Conservation (phyloP, 164 flowering plant species). For the Magnolia officinalis region DNA sequence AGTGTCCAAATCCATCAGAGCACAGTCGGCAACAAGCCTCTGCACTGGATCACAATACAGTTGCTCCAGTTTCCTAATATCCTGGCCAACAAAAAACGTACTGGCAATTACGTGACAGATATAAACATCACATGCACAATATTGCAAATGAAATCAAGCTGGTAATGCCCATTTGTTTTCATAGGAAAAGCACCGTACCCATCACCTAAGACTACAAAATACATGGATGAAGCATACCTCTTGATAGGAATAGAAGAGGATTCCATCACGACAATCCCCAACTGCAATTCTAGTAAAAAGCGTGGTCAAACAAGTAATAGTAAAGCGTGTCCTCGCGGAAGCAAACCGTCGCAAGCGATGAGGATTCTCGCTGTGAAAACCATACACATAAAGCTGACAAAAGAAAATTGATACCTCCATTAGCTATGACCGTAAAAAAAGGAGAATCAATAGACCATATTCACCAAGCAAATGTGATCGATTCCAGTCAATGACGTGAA, state of each 20-base stretch:
- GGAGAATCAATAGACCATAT: background rate
- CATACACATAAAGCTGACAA: slow-evolving; percentile 78
- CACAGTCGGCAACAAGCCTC: slow-evolving; percentile 89
- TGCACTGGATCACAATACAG: slow-evolving; percentile 79
- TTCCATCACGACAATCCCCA: slow-evolving; percentile 98
- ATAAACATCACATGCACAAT: background rate
- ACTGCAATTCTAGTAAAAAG: slow-evolving; percentile 81
- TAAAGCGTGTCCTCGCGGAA: slow-evolving; percentile 71
- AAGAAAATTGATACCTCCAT: slow-evolving; percentile 8
- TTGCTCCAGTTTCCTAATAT: slow-evolving; percentile 69
- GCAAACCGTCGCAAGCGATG: slow-evolving; percentile 65
- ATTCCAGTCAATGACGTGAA: background rate
- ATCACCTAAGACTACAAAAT: background rate
- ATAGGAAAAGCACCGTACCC: background rate
- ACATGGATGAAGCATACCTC: slow-evolving; percentile 45
- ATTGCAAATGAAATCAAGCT: background rate
- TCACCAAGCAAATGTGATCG: background rate
- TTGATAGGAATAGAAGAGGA: slow-evolving; percentile 77
- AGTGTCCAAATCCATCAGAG: slow-evolving; percentile 70
- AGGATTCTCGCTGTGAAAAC: slow-evolving; percentile 68
- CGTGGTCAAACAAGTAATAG: slow-evolving; percentile 66
- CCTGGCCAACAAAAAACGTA: slow-evolving; percentile 32
- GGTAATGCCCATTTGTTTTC: background rate
- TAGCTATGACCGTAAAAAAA: background rate
- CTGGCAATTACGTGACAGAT: background rate